Conservation (phyloP, 1,139 yeast genomes). For the Lipomyces yarrowii region DNA sequence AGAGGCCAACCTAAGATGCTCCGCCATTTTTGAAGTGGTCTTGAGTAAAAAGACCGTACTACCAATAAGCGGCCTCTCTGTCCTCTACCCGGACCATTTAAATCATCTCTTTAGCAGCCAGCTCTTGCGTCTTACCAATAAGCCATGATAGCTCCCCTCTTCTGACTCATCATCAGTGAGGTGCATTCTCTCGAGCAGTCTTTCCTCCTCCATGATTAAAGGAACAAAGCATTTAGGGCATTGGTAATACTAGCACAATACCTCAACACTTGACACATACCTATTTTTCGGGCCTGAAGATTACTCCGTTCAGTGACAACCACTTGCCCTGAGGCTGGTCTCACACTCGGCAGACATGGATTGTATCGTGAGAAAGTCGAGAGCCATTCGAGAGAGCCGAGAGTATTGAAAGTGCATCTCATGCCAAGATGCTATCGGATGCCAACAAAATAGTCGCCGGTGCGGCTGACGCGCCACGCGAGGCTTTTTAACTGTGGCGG, state of each 20-base stretch:
- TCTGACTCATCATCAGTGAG: background rate
- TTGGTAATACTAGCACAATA: conserved; percentile 1
- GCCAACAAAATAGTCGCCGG: too few relatives aligned
- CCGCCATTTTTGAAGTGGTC: too few relatives aligned
- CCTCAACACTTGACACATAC: background rate
- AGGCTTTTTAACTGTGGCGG: background rate
- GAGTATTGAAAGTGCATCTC: too few relatives aligned
- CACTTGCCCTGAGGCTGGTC: background rate
- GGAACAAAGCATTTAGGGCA: conserved; percentile 1
- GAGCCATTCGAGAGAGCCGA: background rate
- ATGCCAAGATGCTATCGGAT: too few relatives aligned
- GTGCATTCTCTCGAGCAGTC: conserved; percentile 2
- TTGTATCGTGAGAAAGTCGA: background rate
- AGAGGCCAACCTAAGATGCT: too few relatives aligned
- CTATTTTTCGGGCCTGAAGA: background rate
- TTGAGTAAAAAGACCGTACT: background rate
- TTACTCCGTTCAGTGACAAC: background rate
- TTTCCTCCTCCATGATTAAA: conserved; percentile 1
- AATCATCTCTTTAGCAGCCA: background rate
- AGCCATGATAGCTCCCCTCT: background rate
- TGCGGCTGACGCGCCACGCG: too few relatives aligned
- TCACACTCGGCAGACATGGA: conserved; percentile 2
- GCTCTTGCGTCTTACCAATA: background rate
- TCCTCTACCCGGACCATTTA: background rate
- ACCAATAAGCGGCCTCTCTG: background rate